Evolutionary conservation across 2,329 filamentous ascomycete species (phyloP), one percentile per base, ranked within the genome.

Genomic region (Pyricularia sp.): DNA sequence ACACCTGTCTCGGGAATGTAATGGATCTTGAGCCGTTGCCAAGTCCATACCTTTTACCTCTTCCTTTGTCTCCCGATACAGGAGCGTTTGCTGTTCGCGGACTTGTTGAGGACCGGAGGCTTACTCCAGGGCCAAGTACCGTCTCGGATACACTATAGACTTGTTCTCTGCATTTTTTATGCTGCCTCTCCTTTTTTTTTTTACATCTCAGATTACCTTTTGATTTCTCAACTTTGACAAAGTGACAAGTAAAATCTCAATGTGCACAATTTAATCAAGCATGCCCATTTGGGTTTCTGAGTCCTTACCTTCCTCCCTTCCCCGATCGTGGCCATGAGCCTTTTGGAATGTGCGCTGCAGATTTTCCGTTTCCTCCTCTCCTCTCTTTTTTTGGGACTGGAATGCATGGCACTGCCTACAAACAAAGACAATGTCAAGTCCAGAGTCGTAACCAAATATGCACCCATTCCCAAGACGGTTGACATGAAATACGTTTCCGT

Each of bases 1-100:
- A 60, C 31, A 65, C 62, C 68, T 76, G 76, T 78, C 74, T 78
- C 76, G 75, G 76, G 75, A 77, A 72, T 75, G 74, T 72, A 73
- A 75, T 73, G 73, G 69, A 49, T 49, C 40, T 49, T 49, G 19
- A 62, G 66, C 68, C 68, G 66, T 67, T 69, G 44, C 31, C 19
- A 62, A n/a, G 55, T 24, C 63, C 33, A 63, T 60, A 44, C 64
- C 33, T 40, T 60, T 16, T 28, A 24, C 31, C 40, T 65, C 64
- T 63, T 60, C 3, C 65, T 64, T 64, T 33, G 49, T 68, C 63
- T 62, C 60, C 33, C 33, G 33, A 64, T 66, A 49, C 16, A 49
- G 19, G 40, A 49, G 16, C 40, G 40, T 49, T 49, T 49, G 40
- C 40, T 49, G 40, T 49, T 49, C 40, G 40, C 40, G 40, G 40